Evolutionary conservation across 805 yeast species (phyloP), one percentile per base, ranked within the genome.

Genomic region (Candida mattraensis): DNA sequence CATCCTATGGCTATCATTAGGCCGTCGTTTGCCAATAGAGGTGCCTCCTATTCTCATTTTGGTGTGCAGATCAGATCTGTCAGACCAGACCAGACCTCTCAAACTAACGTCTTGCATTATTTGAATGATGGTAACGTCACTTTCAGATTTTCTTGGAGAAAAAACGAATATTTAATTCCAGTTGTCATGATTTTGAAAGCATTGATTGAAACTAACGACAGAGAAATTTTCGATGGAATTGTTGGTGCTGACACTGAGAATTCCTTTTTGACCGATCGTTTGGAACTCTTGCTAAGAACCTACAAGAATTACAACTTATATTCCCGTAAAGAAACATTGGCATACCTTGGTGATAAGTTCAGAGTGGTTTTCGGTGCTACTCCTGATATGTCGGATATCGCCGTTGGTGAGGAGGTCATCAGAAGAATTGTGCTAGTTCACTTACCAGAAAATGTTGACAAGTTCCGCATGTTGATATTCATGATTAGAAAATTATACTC

Each of bases 1-100:
- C 97, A 89, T 59, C 95, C 98, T 16, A 87, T 93, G 96, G 98
- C 98, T 9, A 79, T 93, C 53, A 83, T 88, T 41, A 87, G 99
- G 68, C 94, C 96, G 21, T 85, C 95, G 8, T 93, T 91, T 57
- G 83, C 82, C 33, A 88, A 88, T 67, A 83, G 99, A 74, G 99
- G 99, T 55, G 83, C 91, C 5, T 66, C 87, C 6, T 93, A 93
- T 66, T 70, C 96, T 25, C 79, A 80, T 42, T 93, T 65, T 51
- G 99, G 99, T 80, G 79, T 93, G 44, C 97, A 89, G 68, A 83
- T 93, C 44, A 79, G 99, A 67, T 78, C 83, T 44, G 97, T 88
- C 3, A 79, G 99, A 59, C 95, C 95, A 4, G 99, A 93, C 64
- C 98, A 93, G 69, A 85, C 96, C 13, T 89, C 99, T 14, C 97